phyloP scores from a whole-genome alignment of 495 filamentous ascomycete species.

The Penicillium taxi region DNA sequence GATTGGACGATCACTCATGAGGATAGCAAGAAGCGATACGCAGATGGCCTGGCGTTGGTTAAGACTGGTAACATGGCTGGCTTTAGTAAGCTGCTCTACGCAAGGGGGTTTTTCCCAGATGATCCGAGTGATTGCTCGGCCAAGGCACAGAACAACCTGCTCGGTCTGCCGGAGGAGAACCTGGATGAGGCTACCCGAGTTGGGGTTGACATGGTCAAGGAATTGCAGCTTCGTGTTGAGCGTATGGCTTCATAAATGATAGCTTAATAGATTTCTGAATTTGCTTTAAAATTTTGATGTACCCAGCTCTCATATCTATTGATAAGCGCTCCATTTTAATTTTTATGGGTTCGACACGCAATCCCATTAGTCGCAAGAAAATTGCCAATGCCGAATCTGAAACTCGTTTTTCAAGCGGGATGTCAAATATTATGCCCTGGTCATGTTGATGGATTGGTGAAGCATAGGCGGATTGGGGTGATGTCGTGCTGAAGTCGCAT shows the following conservation, averaged over 20 bases:
- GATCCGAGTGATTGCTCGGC: conserved; percentile 28
- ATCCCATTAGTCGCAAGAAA: no score
- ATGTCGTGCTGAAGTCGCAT: no score
- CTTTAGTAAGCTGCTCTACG: conserved; percentile 46
- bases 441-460: no score
- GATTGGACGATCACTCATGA: conserved; percentile 52
- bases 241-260: conserved; percentile 17
- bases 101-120: conserved; percentile 41
- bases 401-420: no score
- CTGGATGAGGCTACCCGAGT: conserved; percentile 46
- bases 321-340: no score
- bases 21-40: conserved; percentile 34
- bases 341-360: no score
- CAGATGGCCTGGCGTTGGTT: conserved; percentile 35
- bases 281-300: no score
- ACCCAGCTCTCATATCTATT: no score
- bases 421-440: no score
- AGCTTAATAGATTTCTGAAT: no score
- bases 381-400: no score
- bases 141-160: conserved; percentile 37
- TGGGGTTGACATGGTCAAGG: conserved; percentile 29
- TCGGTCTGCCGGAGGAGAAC: conserved; percentile 49
- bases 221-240: conserved; percentile 17
- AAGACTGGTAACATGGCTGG: conserved; percentile 37
- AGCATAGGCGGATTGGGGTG: no score